These are phyloP conservation scores for Boletellus emodensis DNA, from an alignment of 768 basidiomycete species.

Conservation along the genomic window DNA sequence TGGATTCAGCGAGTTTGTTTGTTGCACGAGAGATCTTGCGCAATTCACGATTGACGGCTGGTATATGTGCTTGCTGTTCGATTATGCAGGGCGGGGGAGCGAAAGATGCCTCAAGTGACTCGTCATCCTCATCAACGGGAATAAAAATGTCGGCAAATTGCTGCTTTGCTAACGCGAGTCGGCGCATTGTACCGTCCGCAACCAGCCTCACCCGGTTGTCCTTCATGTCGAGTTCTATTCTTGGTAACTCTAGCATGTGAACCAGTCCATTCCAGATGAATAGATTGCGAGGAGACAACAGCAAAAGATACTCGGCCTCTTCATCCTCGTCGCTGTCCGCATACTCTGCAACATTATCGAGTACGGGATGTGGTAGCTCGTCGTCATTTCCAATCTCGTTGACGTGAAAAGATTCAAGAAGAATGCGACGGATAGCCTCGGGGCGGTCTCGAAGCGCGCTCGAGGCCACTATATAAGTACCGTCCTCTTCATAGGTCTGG, in stretches of 20 bases:
- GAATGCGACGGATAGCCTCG: slow-evolving; percentile 71
- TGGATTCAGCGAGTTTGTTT: slow-evolving; percentile 86
- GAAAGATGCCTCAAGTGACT: slow-evolving; percentile 41
- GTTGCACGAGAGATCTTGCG: slow-evolving; percentile 88
- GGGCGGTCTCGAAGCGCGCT: slow-evolving; percentile 70
- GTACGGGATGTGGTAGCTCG: slow-evolving; percentile 39
- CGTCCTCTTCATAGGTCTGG: slow-evolving; percentile 79
- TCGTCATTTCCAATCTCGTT: slow-evolving; percentile 55
- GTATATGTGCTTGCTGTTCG: slow-evolving; percentile 88
- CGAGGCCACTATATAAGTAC: slow-evolving; percentile 86
- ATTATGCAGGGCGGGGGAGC: slow-evolving; percentile 48
- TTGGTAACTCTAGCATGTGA: slow-evolving; percentile 70
- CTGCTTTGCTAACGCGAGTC: slow-evolving; percentile 73
- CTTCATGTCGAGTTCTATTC: slow-evolving; percentile 75
- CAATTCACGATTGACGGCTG: slow-evolving; percentile 83
- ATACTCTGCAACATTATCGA: slow-evolving; percentile 37
- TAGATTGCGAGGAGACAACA: slow-evolving; percentile 78
- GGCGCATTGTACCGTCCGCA: slow-evolving; percentile 81
- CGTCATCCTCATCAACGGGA: slow-evolving; percentile 62
- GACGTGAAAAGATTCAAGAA: slow-evolving; percentile 82
- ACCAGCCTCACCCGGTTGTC: slow-evolving; percentile 90
- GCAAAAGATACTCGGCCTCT: slow-evolving; percentile 71
- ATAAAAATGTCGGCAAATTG: slow-evolving; percentile 65
- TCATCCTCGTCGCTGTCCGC: slow-evolving; percentile 50
- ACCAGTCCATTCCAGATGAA: slow-evolving; percentile 94